These are phyloP conservation scores for Backusella circina DNA, from an alignment of 192 early-diverging fungal genomes.

Conservation along the genomic window DNA sequence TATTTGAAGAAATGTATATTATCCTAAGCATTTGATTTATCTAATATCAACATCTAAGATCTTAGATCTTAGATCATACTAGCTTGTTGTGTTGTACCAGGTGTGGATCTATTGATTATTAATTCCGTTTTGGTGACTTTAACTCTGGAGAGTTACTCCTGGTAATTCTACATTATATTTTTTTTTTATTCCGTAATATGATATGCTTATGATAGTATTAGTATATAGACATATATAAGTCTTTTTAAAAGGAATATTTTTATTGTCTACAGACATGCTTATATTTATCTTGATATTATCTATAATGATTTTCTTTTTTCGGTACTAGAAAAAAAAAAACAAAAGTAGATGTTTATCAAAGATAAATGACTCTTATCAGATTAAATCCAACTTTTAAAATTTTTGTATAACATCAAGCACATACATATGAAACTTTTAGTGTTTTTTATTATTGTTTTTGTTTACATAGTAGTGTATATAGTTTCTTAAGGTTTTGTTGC, in stretches of 20 bases:
- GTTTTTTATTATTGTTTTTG: not conserved
- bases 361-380: not conserved
- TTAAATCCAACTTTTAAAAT: not conserved
- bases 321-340: not conserved
- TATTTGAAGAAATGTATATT: not conserved
- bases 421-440: not conserved
- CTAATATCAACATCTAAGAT: not conserved
- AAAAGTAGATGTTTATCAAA: not conserved
- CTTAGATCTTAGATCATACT: not conserved
- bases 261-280: not conserved
- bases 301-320: not conserved
- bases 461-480: not conserved
- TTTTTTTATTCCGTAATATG: not conserved
- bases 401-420: not conserved
- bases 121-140: not conserved
- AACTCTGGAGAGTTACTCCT: not conserved
- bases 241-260: no score
- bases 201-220: not conserved
- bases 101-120: not conserved
- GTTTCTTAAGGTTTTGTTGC: slow-evolving; percentile 18
- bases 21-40: not conserved
- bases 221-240: no score
- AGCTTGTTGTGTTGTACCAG: not conserved
- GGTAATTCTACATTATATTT: not conserved
- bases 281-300: not conserved